Evolutionary conservation across 805 yeast species (phyloP), one percentile per base, ranked within the genome.

Genomic region (Ogataea corticis): DNA sequence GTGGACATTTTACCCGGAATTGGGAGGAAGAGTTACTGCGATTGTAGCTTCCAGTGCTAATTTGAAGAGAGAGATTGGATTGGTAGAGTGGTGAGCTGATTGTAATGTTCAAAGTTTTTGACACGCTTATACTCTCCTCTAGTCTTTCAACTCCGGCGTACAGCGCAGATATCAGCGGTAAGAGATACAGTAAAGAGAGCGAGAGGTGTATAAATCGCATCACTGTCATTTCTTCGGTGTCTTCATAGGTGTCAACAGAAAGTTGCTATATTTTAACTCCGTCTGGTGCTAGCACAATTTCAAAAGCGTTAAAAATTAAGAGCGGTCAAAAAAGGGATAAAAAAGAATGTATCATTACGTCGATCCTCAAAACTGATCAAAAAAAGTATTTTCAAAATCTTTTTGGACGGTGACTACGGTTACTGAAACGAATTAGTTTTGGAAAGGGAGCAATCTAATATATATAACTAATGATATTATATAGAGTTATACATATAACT

Each of bases 1-100:
- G 23, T 4, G 56, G 56, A 23, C 56, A 52, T 27, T 46, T 33
- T 18, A 45, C 48, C 33, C 29, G 45, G 18, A 33, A 39, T 19
- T 32, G 35, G 12, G 41, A 21, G 3, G 41, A n/a, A 12, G 32
- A 37, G 12, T 37, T 27, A 21, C 23, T 15, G 2, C 14, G 3
- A 11, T 27, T 14, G 25, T 25, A 5, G 11, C 21, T n/a, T 6
- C 2, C 17, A 7, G 21, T n/a, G 3, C n/a, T 25, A 15, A 28
- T 12, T 3, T 28, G 32, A 23, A 28, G 16, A 11, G 40, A 27
- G 13, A 28, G 6, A 4, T 37, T 37, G 9, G 40, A 27, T 10
- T 25, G 40, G 21, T 37, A 37, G 15, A 37, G 27, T 4, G 40
- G 33, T 6, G 40, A 16, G 25, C 10, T 28, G 7, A 37, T 37